Evolutionary conservation across 352 stramenopile genomes (phyloP).

Genomic region (Globisporangium polare): DNA sequence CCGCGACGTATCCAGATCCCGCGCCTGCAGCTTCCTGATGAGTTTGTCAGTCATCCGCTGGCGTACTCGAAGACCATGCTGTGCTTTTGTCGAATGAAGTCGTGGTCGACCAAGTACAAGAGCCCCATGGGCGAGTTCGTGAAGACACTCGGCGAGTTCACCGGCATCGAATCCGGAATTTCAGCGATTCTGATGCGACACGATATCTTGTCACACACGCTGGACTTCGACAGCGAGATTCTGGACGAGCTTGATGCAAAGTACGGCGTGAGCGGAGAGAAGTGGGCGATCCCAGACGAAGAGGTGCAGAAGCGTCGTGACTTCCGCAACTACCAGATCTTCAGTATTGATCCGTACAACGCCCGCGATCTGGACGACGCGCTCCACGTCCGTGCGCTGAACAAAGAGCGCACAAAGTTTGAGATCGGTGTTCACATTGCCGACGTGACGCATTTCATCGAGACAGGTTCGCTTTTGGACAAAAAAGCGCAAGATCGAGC

Average conservation of each 20-base stretch:
- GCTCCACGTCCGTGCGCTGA: conserved; percentile 85
- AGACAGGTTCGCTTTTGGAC: conserved; percentile 89
- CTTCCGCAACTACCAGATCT: conserved; percentile 90
- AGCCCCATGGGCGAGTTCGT: conserved; percentile 74
- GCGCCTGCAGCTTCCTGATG: conserved; percentile 56
- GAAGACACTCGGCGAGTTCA: conserved; percentile 72
- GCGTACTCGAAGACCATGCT: conserved; percentile 69
- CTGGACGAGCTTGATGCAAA: conserved; percentile 68
- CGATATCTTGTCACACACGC: conserved; percentile 74
- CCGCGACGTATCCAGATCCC: conserved; percentile 71
- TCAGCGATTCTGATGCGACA: conserved; percentile 91
- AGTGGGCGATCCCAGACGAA: conserved; percentile 71
- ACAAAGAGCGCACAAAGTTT: conserved; percentile 57
- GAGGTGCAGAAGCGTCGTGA: conserved; percentile 88
- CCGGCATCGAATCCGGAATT: conserved; percentile 86
- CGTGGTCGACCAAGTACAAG: conserved; percentile 54
- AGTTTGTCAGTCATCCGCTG: conserved; percentile 55
- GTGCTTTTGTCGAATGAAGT: conserved; percentile 66
- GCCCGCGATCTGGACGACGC: conserved; percentile 97
- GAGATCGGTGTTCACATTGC: conserved; percentile 98
- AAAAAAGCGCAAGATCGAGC: conserved; percentile 89
- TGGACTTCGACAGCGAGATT: conserved; percentile 65
- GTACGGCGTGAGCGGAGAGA: conserved; percentile 65
- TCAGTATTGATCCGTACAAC: conserved; percentile 97
- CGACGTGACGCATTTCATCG: conserved; percentile 97